Evolutionary conservation across 768 basidiomycete species (phyloP), one percentile per base, ranked within the genome.

Genomic region (Pholiota conissans): DNA sequence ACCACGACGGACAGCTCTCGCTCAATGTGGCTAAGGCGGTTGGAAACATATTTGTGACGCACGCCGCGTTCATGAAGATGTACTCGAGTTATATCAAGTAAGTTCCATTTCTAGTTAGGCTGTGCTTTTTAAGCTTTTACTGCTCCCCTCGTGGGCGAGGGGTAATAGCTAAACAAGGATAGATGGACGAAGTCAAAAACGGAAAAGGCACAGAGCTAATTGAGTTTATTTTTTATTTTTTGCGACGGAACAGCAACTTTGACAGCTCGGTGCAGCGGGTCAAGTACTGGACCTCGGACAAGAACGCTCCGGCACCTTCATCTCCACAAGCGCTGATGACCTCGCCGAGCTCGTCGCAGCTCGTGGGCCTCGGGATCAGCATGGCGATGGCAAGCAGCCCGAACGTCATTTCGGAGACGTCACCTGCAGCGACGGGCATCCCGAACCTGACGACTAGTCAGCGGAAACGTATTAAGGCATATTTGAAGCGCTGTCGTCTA

Each of bases 11-110:
- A 0, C 82, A 85, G 56, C 67, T 91, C 34, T 93, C 94, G 0
- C 71, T 87, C 52, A 77, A 76, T 45, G 91, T 92, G 13, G 93
- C 92, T 0, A 89, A 83, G 58, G 81, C 84, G 13, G 89, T 99
- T 34, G 95, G 92, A 6, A 82, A 88, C 56, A 94, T 92, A 47
- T 99, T 98, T 73, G 76, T 93, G 54, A 91, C 89, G 52, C 95
- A 99, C 71, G 92, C 94, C 28, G 94, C 96, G 3, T 98, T 98
- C 78, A 93, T 99, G 92, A 92, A 81, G 76, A 98, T 98, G 90
- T 99, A 99, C 71, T 95, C 94, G 29, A 91, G 90, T 42, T 99
- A 98, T 70, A 96, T 96, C 80, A 98, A 98, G 93, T 94, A 70
- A 69, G 61, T 58, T 13, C 24, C 34, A 50, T 53, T 53, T 30